Percentiles rank a stretch among this genome's conserved stretches.
Evolutionary conservation across 2,329 filamentous ascomycete genomes (phyloP).

Genomic region (Sclerotinia minor): DNA sequence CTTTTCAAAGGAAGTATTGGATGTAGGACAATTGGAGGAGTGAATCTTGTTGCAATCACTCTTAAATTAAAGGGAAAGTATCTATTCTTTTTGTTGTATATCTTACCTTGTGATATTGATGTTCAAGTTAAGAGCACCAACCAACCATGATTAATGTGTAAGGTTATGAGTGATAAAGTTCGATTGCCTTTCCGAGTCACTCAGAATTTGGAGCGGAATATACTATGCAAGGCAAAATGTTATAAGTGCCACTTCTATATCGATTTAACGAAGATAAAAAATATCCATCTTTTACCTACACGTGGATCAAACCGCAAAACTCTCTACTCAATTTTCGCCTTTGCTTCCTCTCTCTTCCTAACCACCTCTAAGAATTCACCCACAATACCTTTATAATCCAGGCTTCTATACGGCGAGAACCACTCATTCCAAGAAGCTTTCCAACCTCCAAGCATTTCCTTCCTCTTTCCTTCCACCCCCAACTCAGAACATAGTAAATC

Average conservation of each 20-base stretch:
- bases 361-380: slow-evolving; percentile 22
- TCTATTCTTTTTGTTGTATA: too few species aligned
- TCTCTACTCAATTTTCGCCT: neutral
- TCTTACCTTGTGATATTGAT: neutral
- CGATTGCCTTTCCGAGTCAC: neutral
- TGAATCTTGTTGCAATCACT: neutral
- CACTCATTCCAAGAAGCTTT: slow-evolving; percentile 24
- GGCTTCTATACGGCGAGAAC: slow-evolving; percentile 25
- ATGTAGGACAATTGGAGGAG: neutral
- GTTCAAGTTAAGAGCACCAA: too few species aligned
- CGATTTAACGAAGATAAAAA: neutral
- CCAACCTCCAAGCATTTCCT: slow-evolving; percentile 12
- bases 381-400: slow-evolving; percentile 26
- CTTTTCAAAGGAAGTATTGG: too few species aligned
- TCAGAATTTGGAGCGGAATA: neutral
- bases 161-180: neutral
- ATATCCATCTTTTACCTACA: too few species aligned
- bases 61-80: fast-evolving
- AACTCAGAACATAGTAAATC: slow-evolving; percentile 23
- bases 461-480: slow-evolving; percentile 17
- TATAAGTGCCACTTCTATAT: neutral
- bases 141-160: too few species aligned
- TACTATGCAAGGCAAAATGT: neutral
- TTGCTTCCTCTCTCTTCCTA: neutral
- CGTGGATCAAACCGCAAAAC: too few species aligned